Evolutionary conservation across 345 rosid genomes (phyloP).

Genomic region (Moricandia moricandioides): DNA sequence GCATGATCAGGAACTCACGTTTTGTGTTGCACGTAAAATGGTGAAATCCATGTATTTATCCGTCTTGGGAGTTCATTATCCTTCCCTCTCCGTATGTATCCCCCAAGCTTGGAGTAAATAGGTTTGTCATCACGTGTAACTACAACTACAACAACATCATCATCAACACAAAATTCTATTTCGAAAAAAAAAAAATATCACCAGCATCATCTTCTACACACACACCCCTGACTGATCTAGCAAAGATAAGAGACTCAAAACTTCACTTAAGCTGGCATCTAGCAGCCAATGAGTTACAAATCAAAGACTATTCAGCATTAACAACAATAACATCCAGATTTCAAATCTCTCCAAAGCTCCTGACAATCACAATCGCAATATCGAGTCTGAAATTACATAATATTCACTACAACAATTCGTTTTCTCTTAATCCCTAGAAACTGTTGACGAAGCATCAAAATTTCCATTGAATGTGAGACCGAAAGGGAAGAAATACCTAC

Average conservation of each 20-base stretch:
- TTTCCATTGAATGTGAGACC: neutral
- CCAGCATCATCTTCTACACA: neutral
- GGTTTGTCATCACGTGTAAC: constrained; percentile 35
- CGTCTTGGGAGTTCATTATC: constrained; percentile 32
- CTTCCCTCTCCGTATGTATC: constrained; percentile 9
- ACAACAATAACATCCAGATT: neutral
- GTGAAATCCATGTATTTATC: constrained; percentile 29
- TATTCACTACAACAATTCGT: neutral
- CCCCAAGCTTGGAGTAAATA: constrained; percentile 17
- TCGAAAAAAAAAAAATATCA: neutral
- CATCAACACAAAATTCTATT: neutral
- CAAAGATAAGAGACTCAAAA: neutral
- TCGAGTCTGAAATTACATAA: constrained; percentile 1
- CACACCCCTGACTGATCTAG: neutral
- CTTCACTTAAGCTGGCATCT: constrained; percentile 5
- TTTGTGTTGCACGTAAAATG: constrained; percentile 37
- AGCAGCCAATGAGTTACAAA: neutral
- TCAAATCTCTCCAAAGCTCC: neutral
- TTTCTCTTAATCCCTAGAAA: neutral
- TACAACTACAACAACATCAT: constrained; percentile 30
- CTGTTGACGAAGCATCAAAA: neutral
- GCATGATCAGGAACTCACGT: constrained; percentile 41
- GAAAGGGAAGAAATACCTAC: constrained; percentile 23
- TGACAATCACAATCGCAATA: neutral
- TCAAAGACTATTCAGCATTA: constrained; percentile 5